A percentile compares a stretch with the other conserved stretches of the same genome.
Evolutionary conservation across 768 basidiomycete genomes (phyloP).

Genomic region (Russula foetens): DNA sequence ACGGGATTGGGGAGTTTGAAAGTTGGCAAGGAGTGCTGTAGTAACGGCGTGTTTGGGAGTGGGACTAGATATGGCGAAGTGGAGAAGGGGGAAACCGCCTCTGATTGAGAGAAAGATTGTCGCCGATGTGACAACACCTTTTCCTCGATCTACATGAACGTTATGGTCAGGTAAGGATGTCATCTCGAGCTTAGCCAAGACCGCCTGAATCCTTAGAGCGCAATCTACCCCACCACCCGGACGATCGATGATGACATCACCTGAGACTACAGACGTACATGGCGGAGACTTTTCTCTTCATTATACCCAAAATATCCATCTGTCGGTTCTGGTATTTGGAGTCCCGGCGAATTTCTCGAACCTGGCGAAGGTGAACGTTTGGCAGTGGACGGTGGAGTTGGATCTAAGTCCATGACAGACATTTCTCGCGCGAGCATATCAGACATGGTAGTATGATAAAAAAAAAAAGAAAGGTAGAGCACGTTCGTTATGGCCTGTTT

Average conservation of each 20-base stretch:
- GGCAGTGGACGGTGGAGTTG: not conserved
- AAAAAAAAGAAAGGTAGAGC: not conserved
- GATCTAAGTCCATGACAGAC: not conserved
- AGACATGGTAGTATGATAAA: not conserved
- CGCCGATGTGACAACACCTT: constrained; percentile 62
- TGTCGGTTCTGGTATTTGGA: constrained; percentile 41
- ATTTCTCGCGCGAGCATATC: not conserved
- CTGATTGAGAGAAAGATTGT: constrained; percentile 40
- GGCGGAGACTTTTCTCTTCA: constrained; percentile 69
- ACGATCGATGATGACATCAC: not conserved
- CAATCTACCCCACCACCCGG: not conserved
- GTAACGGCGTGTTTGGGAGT: not conserved
- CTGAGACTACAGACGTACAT: constrained; percentile 39
- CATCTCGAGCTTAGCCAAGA: not conserved
- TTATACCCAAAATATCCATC: constrained; percentile 76
- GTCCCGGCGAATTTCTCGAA: constrained; percentile 21
- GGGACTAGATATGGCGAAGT: constrained; percentile 20
- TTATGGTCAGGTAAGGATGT: not conserved
- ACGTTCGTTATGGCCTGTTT: not conserved
- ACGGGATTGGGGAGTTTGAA: not conserved
- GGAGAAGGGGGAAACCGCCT: constrained; percentile 29
- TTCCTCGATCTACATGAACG: constrained; percentile 53
- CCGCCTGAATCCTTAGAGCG: not conserved
- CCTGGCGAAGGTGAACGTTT: not conserved
- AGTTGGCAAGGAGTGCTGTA: not conserved